Evolutionary conservation across 2,329 filamentous ascomycete species (phyloP).

Genomic region (Emmonsiellopsis sp.): DNA sequence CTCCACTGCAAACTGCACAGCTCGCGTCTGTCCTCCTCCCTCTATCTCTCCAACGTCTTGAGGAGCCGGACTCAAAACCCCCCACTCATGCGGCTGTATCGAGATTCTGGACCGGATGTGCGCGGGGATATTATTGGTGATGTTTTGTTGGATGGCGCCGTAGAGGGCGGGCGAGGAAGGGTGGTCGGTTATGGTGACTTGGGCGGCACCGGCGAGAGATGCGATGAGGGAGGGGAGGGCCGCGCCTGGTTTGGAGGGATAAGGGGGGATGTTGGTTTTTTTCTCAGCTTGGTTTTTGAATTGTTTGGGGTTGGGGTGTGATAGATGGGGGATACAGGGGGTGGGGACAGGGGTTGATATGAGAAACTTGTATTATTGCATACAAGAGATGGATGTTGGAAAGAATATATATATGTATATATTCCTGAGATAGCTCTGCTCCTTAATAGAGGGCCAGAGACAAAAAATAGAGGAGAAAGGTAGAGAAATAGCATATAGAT

Average conservation of each 20-base stretch:
- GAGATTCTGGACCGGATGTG: conserved; percentile 16
- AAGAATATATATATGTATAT: not conserved
- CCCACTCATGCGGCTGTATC: conserved; percentile 49
- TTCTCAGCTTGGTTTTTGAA: conserved; percentile 1
- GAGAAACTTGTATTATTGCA: too few relatives aligned
- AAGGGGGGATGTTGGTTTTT: conserved; percentile 1
- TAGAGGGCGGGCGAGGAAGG: conserved; percentile 34
- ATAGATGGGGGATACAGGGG: not conserved
- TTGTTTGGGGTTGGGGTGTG: not conserved
- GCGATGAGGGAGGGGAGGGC: conserved; percentile 34
- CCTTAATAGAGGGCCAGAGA: not conserved
- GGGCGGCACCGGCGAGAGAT: conserved; percentile 26
- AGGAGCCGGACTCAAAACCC: conserved; percentile 27
- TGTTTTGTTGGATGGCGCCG: conserved; percentile 39
- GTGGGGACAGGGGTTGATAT: not conserved
- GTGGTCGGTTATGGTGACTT: conserved; percentile 44
- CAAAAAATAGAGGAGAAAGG: not conserved
- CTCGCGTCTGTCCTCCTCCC: not conserved
- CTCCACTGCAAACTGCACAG: conserved; percentile 26
- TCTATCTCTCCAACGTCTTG: not conserved
- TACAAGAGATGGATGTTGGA: too few relatives aligned
- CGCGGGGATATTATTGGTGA: conserved; percentile 35
- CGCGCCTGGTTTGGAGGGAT: conserved; percentile 21
- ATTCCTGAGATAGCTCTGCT: not conserved
- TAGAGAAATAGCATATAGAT: too few relatives aligned